Percentiles rank a stretch among this genome's conserved stretches.
Evolutionary conservation across 495 filamentous ascomycete species (phyloP).

Genomic region (Neurospora sp.): DNA sequence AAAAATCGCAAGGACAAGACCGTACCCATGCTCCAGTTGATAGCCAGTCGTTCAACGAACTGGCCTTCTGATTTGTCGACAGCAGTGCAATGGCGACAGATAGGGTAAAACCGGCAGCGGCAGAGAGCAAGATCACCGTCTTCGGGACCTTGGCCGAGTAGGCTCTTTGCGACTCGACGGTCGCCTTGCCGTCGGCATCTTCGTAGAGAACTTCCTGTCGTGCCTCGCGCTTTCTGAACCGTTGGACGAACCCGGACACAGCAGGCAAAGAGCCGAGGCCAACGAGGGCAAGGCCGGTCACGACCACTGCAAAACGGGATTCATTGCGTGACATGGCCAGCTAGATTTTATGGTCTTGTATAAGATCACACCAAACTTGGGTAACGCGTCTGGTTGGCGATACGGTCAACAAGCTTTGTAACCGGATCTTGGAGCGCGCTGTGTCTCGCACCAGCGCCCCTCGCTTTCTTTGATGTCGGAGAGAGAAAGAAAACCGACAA

Average conservation of each 20-base stretch:
- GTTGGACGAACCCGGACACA: constrained; percentile 15
- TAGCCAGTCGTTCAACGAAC: constrained; percentile 33
- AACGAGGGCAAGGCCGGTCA: constrained; percentile 24
- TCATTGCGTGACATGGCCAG: constrained; percentile 20
- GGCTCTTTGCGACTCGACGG: constrained; percentile 40
- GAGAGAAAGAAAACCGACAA: background rate
- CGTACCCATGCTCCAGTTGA: constrained; percentile 37
- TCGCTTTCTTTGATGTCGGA: background rate
- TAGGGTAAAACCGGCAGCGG: constrained; percentile 32
- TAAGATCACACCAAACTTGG: background rate
- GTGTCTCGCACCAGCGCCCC: background rate
- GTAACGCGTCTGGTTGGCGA: background rate
- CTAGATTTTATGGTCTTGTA: background rate
- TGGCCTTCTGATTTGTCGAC: constrained; percentile 19
- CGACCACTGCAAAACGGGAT: constrained; percentile 20
- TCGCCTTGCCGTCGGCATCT: constrained; percentile 54
- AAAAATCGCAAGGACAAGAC: background rate
- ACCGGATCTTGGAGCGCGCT: background rate
- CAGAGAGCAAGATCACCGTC: constrained; percentile 29
- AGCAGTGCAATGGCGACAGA: constrained; percentile 36
- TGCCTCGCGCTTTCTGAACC: constrained; percentile 19
- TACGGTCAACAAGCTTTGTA: background rate
- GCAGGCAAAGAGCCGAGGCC: constrained; percentile 30
- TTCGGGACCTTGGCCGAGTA: constrained; percentile 44
- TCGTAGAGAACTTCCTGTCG: constrained; percentile 38